These are phyloP conservation scores for Plasmodium cynomolgi DNA, from an alignment of 169 alveolate genomes.

Conservation along the genomic window DNA sequence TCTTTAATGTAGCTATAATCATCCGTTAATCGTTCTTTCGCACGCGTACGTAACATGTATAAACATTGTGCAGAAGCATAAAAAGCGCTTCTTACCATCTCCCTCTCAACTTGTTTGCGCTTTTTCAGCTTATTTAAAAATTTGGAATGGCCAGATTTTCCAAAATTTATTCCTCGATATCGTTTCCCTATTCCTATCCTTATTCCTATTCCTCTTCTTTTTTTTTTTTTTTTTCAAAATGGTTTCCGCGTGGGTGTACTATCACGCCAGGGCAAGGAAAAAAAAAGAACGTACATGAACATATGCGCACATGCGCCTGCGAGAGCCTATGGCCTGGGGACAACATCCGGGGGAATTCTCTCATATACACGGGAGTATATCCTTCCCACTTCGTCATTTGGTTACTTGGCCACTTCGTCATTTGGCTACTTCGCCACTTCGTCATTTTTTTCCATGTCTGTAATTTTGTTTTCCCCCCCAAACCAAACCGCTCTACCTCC, in stretches of 20 bases:
- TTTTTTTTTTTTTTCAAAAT: neutral
- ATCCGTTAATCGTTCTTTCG: neutral
- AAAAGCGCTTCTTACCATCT: neutral
- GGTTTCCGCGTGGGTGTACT: neutral
- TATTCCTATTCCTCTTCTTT: neutral
- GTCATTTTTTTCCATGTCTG: neutral
- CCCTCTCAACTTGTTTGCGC: neutral
- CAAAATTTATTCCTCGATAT: neutral
- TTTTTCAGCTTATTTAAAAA: neutral
- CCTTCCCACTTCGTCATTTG: neutral
- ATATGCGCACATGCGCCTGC: neutral
- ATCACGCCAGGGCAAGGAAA: neutral
- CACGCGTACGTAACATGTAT: neutral
- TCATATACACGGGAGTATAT: neutral
- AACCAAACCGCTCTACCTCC: neutral
- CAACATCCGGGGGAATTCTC: neutral
- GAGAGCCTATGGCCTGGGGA: neutral
- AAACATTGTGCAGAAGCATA: neutral
- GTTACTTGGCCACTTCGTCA: neutral
- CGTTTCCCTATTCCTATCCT: neutral
- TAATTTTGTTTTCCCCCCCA: neutral
- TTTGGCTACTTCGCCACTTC: neutral
- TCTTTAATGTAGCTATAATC: neutral
- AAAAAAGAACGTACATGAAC: neutral
- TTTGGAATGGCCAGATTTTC: neutral